Base-by-base conservation (phyloP, 1,284 basidiomycete genomes). In the Malassezia slooffiae region DNA sequence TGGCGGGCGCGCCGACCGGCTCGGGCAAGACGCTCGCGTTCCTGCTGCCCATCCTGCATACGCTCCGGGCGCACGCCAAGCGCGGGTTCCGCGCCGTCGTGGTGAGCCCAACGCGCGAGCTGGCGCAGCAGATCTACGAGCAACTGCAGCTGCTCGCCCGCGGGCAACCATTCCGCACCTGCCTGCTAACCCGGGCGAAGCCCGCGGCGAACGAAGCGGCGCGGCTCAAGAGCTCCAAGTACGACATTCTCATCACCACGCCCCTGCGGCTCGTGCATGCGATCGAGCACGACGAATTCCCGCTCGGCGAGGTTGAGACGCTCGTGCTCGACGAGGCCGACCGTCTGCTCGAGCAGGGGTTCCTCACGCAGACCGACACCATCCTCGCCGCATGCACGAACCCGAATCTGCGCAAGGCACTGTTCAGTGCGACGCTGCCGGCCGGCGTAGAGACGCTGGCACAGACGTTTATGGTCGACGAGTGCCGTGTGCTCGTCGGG, bases 361-460 rank as follows among this genome's bases (percentile, higher is more conserved):
- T 97, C 70, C 71, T 89, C 40, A 73, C 78, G 13, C 91, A 97
- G 74, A 80, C 89, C 2, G 79, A 90, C 72, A 86, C 90, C 60
- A 81, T 97, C 45, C 72, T 93, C 9, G 77, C 79, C 3, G 79
- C 83, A n/a, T 93, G 88, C 65, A 79, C 80, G 0, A 75, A 83
- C 66, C 71, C 79, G 0, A 62, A 74, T 1, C 59, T 88, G 1
- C 86, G 88, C 66, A 96, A 90, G 62, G 83, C 85, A 1, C 80
- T 95, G 24, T 86, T 96, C 70, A 90, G 85, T 51, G 91, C 91
- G 0, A 97, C 91, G 0, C 78, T 97, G 38, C 91, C 90, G 11
- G 81, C 86, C 5, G 80, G 81, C 9, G 83, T 80, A 0, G 91
- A 97, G 70, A 83, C 83, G 64, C 74, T 90, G 28, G 86, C 87